Base-by-base conservation (phyloP, 106 monocot species). In the Hemerocallis citrina region DNA sequence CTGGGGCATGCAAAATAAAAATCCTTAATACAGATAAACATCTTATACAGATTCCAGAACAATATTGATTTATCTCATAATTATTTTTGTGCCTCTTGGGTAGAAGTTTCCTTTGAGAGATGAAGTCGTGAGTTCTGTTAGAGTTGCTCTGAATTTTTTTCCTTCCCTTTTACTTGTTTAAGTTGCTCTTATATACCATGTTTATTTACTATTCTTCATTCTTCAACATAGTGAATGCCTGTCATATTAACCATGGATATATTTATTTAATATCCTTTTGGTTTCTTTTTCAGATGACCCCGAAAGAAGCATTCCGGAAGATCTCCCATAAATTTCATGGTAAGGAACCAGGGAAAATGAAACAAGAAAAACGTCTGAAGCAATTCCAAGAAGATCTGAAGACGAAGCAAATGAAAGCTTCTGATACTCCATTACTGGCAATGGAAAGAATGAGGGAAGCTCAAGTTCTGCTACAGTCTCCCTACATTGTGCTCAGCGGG, bases 271-370 rank as follows among this genome's bases (percentile, higher is more conserved):
- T 57, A 32, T 57, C 3, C 35, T 23, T 32, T 27, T 74, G 9
- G 7, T 40, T 67, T 29, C n/a, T 19, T 66, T 63, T 33, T 32
- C 74, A 98, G 91, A 75, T 98, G 87, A 91, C 91, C 6, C 96
- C 91, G 1, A 98, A 91, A 64, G 96, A 98, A 64, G 96, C 96
- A 31, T 98, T 98, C 50, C 59, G 95, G 50, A 70, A 76, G 45
- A 65, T 96, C 59, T 96, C 95, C 22, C 95, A 96, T 59, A 90
- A 87, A 74, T 96, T 96, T 60, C 90, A 90, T 79, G 95, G 95
- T 25, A 96, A 96, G 61, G 91, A 79, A 30, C 96, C 96, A 31
- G 91, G 87, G 34, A 98, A 98, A 46, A 84, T 82, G 75, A 88
- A 98, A 70, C 84, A 79, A 52, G 91, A 88, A 62, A 98, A 91